phyloP scores from a whole-genome alignment of 148 eudicot genomes.

The Rhododendron mucronatum region DNA sequence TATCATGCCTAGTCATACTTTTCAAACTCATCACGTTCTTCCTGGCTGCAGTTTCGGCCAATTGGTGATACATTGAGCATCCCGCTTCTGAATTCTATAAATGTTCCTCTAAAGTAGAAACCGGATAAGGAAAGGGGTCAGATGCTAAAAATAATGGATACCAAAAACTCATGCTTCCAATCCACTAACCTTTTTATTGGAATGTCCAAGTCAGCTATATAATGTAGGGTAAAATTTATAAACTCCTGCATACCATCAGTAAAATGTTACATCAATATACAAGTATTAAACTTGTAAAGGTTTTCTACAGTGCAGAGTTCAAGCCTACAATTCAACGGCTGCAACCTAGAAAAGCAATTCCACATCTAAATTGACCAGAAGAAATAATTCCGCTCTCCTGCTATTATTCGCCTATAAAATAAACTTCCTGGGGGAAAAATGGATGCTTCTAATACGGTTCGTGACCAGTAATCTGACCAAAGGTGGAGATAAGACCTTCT shows the following conservation, averaged over 20 bases:
- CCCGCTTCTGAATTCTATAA: constrained; percentile 91
- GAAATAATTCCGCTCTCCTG: not conserved
- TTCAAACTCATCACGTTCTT: constrained; percentile 93
- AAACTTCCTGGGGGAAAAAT: not conserved
- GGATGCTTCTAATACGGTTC: too few species aligned
- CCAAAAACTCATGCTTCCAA: not conserved
- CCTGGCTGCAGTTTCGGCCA: constrained; percentile 97
- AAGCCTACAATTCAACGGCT: not conserved
- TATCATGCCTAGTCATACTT: constrained; percentile 81
- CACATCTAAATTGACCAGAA: not conserved
- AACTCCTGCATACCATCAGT: constrained; percentile 62
- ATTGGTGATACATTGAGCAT: constrained; percentile 97
- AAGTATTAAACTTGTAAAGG: not conserved
- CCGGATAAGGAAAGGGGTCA: not conserved
- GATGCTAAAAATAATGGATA: constrained; percentile 7
- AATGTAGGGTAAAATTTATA: constrained; percentile 83
- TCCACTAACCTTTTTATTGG: constrained; percentile 75
- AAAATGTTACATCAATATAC: not conserved
- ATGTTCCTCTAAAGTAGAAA: constrained; percentile 65
- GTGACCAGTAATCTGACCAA: not conserved
- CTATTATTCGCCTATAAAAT: not conserved
- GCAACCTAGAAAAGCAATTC: not conserved
- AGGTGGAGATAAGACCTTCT: not conserved
- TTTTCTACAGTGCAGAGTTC: not conserved
- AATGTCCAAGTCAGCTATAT: constrained; percentile 92